A percentile compares a stretch with the other conserved stretches of the same genome.
Conservation (phyloP, 1,284 basidiomycete species). For the Tylopilus sp. region DNA sequence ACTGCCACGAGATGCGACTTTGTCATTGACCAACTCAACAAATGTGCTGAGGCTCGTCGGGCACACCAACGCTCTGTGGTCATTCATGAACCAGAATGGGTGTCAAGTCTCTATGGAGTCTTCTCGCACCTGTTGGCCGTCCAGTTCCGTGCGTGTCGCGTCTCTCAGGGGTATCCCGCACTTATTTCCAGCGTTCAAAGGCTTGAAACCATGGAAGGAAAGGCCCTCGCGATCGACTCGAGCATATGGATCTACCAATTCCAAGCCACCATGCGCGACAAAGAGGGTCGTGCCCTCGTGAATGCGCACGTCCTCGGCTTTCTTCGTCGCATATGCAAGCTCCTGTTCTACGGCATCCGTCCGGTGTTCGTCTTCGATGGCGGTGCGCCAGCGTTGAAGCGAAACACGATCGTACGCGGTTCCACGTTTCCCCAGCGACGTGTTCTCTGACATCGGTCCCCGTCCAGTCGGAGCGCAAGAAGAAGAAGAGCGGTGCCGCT, state of each 20-base stretch:
- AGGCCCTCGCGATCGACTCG: slow-evolving; percentile 92
- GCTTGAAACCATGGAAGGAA: slow-evolving; percentile 88
- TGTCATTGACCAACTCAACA: not conserved
- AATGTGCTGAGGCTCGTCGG: not conserved
- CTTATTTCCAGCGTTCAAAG: slow-evolving; percentile 39
- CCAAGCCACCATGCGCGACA: slow-evolving; percentile 98
- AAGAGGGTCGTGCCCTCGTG: slow-evolving; percentile 84
- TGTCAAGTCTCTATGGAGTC: slow-evolving; percentile 92
- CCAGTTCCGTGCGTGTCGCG: slow-evolving; percentile 69
- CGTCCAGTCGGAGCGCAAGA: slow-evolving; percentile 74
- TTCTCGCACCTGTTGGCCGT: slow-evolving; percentile 86
- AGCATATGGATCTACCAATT: slow-evolving; percentile 99
- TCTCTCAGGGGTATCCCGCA: slow-evolving; percentile 4
- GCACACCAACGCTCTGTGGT: not conserved
- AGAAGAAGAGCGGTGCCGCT: slow-evolving; percentile 84
- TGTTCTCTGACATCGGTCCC: slow-evolving; percentile 2
- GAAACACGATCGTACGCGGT: slow-evolving; percentile 73
- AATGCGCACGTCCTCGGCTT: slow-evolving; percentile 98
- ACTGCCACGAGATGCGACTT: not conserved
- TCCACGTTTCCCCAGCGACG: not conserved
- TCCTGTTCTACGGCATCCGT: slow-evolving; percentile 94
- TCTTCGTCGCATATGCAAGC: slow-evolving; percentile 87
- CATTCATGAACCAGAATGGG: slow-evolving; percentile 56
- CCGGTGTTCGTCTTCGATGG: slow-evolving; percentile 98
- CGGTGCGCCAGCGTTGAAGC: slow-evolving; percentile 86